These are phyloP conservation scores for Malassezia yamatoensis DNA, from an alignment of 1,284 basidiomycete genomes.

Conservation along the genomic window DNA sequence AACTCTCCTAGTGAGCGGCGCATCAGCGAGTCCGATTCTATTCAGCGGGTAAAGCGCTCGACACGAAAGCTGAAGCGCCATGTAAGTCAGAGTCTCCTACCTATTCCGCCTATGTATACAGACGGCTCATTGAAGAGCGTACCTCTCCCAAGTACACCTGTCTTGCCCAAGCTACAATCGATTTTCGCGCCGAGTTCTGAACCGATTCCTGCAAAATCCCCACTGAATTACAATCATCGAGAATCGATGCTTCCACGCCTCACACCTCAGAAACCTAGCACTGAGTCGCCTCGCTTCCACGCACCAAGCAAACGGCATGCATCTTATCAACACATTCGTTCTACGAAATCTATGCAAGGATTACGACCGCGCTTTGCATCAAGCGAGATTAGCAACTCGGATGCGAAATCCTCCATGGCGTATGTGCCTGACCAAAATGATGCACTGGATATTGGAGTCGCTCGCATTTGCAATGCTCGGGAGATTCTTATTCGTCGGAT, in stretches of 20 bases:
- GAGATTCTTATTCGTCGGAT: slow-evolving; percentile 64
- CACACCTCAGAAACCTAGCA: background rate
- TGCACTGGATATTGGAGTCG: slow-evolving; percentile 70
- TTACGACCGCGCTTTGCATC: background rate
- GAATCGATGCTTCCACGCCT: slow-evolving; percentile 13
- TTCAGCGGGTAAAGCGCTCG: too few relatives aligned
- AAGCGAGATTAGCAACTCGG: background rate
- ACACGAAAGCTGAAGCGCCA: too few relatives aligned
- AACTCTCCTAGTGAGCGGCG: too few relatives aligned
- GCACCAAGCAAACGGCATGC: background rate
- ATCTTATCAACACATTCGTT: background rate
- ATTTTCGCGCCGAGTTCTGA: too few relatives aligned
- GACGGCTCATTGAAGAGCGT: too few relatives aligned
- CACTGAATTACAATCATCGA: background rate
- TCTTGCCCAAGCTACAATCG: too few relatives aligned
- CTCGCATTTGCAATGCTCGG: slow-evolving; percentile 63
- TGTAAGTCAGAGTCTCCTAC: too few relatives aligned
- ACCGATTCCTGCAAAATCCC: too few relatives aligned
- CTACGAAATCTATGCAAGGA: background rate
- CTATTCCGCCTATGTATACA: too few relatives aligned
- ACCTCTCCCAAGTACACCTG: too few relatives aligned
- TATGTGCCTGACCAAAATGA: slow-evolving; percentile 68
- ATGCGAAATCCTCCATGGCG: background rate
- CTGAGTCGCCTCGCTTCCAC: background rate
- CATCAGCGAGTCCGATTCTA: too few relatives aligned